Evolutionary conservation across 2,329 filamentous ascomycete species (phyloP), one percentile per base, ranked within the genome.

Genomic region (Rutstroemia sp.): DNA sequence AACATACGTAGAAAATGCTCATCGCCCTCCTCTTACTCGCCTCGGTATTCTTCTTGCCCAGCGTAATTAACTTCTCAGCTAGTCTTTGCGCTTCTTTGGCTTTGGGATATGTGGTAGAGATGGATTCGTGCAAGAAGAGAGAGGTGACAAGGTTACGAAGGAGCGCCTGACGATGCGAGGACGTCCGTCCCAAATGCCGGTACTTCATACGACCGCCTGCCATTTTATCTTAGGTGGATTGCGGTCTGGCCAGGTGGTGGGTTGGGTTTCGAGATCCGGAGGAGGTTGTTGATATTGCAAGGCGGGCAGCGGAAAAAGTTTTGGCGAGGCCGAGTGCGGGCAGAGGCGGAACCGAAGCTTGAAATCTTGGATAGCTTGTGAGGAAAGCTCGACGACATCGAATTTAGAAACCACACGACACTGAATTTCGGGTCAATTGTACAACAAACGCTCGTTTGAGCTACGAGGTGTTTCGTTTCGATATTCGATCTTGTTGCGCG

Each of bases 71-170:
- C 77, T 95, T 95, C 71, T 99, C 94, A 7, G 92, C 94, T 65
- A 97, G 73, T 45, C 89, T 82, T 75, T 99, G 94, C 19, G 94
- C 89, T 76, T 99, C 94, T 75, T 97, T 99, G 48, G 94, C 94
- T 76, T 97, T 97, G 71, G 87, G 86, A 80, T 88, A 96, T 75
- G 94, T 96, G 51, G 94, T 99, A 62, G 87, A 85, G 75, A 99
- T 95, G 61, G 89, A 85, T 77, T 99, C 94, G 73, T 95, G 84
- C 73, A 89, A 81, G 75, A 99, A 88, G 64, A 99, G 87, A 54
- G 92, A 94, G 64, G 92, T 96, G 71, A 97, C 92, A 60, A 99
- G 80, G 75, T 97, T 96, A 69, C 94, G 90, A 64, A 99, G 85
- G 65, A 99, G 83, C 53, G 94, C 92, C 76, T 92, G 84, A 71